Evolutionary conservation across 2,329 filamentous ascomycete genomes (phyloP), one percentile per base, ranked within the genome.

Genomic region (Colletotrichum sp.): DNA sequence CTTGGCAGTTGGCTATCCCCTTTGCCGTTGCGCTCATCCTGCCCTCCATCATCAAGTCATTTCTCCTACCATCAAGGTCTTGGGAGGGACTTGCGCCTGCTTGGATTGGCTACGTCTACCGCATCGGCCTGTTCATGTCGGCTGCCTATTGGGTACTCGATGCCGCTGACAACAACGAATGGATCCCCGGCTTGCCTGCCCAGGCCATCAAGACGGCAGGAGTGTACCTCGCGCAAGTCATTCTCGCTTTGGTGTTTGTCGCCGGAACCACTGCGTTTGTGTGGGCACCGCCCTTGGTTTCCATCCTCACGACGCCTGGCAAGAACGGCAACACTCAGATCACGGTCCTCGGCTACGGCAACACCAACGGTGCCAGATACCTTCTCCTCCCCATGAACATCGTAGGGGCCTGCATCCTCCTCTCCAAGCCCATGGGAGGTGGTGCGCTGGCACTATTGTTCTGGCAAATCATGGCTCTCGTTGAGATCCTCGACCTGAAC

Each of bases 381-480:
- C 93, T 98, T 78, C 88, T 98, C 38, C 90, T 98, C 8, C 91
- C 96, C 4, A 88, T 95, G 78, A 95, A 96, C 82, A 92, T 97
- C 84, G 89, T 95, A 30, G 89, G 95, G 10, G 94, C 93, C 1
- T 91, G 96, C 73, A 91, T 95, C 70, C 89, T 98, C 9, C 89
- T 98, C 30, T 94, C 96, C 77, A 98, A 98, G 83, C 97, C 97
- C 18, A 97, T 99, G 95, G 97, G 97, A 67, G 93, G 93, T 73
- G 96, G 95, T 66, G 93, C 96, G 1, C 90, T 98, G 66, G 94
- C 92, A 9, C 88, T 98, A 66, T 92, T 97, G 84, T 87, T 96
- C 76, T 96, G 96, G 92, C 96, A 98, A 85, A 93, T 98, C 58
- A 91, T 99, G 76, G 95, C 95, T 13, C 90, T 94, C n/a, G 83